phyloP scores from a whole-genome alignment of 148 eudicot genomes.

The Vaccinium darrowii region DNA sequence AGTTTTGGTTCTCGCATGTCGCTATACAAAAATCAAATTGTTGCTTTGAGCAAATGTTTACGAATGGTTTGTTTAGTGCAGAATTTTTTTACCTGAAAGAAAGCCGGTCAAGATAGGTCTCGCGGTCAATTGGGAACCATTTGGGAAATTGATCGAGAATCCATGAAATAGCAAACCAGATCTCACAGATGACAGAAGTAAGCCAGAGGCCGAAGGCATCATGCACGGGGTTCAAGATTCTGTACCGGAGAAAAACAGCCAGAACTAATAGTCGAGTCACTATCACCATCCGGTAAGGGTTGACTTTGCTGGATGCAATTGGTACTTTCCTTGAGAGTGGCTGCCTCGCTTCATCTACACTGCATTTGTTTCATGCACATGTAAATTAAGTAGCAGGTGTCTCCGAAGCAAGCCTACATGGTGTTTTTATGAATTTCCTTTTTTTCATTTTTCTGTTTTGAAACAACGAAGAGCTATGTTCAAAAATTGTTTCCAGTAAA shows the following conservation, averaged over 20 bases:
- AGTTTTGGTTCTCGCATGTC: background rate
- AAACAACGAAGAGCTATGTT: background rate
- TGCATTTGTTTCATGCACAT: slow-evolving; percentile 6
- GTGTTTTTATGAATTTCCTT: background rate
- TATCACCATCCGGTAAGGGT: slow-evolving; percentile 95
- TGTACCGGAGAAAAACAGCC: slow-evolving; percentile 82
- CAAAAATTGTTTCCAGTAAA: background rate
- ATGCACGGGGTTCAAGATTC: slow-evolving; percentile 89
- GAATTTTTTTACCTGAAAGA: slow-evolving; percentile 69
- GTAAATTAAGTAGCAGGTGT: background rate
- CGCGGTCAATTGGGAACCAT: slow-evolving; percentile 97
- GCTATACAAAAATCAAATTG: background rate
- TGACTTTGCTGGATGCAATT: slow-evolving; percentile 92
- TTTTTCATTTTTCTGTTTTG: too few relatives aligned
- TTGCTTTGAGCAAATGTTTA: background rate
- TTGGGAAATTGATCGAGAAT: slow-evolving; percentile 99
- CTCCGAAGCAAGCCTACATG: background rate
- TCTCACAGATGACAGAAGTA: slow-evolving; percentile 89
- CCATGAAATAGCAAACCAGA: slow-evolving; percentile 98
- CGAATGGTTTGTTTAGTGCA: background rate
- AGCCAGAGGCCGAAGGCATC: slow-evolving; percentile 96
- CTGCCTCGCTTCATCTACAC: slow-evolving; percentile 95
- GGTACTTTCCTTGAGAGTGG: slow-evolving; percentile 98
- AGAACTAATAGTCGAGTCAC: slow-evolving; percentile 72
- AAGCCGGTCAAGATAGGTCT: slow-evolving; percentile 97